Evolutionary conservation across 2,329 filamentous ascomycete species (phyloP), one percentile per base, ranked within the genome.

Genomic region (Neoarthrinium moseri): DNA sequence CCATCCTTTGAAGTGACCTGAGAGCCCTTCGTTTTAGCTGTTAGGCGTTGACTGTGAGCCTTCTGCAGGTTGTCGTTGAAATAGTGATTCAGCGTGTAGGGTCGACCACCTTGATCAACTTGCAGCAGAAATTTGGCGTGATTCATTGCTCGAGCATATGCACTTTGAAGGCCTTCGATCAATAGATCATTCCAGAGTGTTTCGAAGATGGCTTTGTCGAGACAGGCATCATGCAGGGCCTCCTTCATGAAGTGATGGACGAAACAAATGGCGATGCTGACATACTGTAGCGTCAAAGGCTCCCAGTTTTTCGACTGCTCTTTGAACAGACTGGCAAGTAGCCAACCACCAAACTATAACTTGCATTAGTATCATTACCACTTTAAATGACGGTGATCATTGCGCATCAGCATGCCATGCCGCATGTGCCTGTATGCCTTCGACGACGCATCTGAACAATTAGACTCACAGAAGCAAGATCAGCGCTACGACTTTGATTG

Each of bases 251-350:
- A 81, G 0, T 51, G 45, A 45, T 80, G 74, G 0, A 76, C 66
- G 3, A 68, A 49, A 5, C 53, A 50, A 4, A 79, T 69, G 5
- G 72, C 53, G 34, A 72, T 63, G 33, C 63, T 67, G 20, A 81
- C 65, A 49, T 78, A 74, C 0, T 58, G 62, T 2, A 69, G 38
- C 0, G 73, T 70, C 1, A 81, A 57, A 0, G 50, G 42, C 4
- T 64, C 57, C 78, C 77, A 80, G 21, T 73, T 74, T 10, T 49
- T 51, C 0, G 75, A 71, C 51, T 82, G 77, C 35, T 70, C 70
- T 44, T 69, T 70, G 60, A 80, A 73, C 6, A 70, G 56, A 1
- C 61, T 64, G 5, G 63, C 56, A 2, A 75, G 52, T 2, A 75
- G 49, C 4, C 47, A 15, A 8, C 38, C 37, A 15, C 49, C 45